Percentiles rank a stretch among this genome's conserved stretches.
Conservation (phyloP, 352 stramenopile genomes). For the Globisporangium middletonii region DNA sequence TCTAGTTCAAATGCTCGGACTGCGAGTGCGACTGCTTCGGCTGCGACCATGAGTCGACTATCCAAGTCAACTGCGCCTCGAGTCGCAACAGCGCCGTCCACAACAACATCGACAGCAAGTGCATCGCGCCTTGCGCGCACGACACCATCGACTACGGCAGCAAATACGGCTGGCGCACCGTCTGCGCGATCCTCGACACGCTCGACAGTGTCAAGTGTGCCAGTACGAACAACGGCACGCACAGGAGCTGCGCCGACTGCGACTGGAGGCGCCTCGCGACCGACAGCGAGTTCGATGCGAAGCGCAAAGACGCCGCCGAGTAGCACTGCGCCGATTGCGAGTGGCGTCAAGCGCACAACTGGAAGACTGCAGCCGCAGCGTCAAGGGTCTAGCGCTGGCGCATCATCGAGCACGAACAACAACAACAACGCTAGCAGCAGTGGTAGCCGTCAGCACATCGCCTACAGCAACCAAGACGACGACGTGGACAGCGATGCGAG, state of each 20-base stretch:
- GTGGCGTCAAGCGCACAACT: neutral
- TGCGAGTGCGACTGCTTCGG: neutral
- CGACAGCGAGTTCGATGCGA: neutral
- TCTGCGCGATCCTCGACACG: neutral
- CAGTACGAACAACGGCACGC: neutral
- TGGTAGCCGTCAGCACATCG: neutral
- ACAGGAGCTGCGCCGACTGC: neutral
- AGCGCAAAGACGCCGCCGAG: neutral
- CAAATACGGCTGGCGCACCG: neutral
- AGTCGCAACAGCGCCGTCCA: neutral
- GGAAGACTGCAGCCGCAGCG: neutral
- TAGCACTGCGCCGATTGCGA: neutral
- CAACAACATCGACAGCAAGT: neutral
- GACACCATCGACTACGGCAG: neutral
- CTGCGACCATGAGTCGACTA: neutral
- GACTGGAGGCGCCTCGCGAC: neutral
- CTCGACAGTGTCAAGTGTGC: neutral
- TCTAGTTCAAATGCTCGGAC: too few species aligned
- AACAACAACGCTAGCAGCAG: neutral
- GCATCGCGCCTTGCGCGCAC: neutral
- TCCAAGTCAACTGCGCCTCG: neutral
- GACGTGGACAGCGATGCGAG: slow-evolving; percentile 3
- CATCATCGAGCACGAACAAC: neutral
- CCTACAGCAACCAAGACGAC: slow-evolving; percentile 7
- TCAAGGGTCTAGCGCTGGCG: neutral